Evolutionary conservation across 371 early-diverging fungal species (phyloP).

Genomic region (Actinomucor elegans): DNA sequence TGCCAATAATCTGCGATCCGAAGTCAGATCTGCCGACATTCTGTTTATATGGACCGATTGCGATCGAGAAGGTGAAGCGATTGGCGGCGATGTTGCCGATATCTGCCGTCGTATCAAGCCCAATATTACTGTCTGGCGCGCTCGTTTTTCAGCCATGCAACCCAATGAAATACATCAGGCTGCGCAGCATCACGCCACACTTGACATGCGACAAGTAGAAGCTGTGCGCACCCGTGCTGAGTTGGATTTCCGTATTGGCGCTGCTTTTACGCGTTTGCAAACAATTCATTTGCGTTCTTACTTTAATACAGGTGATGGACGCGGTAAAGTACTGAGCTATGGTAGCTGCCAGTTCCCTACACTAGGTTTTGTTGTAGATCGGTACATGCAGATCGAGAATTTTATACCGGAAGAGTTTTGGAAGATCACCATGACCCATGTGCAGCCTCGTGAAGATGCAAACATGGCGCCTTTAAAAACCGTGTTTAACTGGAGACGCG

Average conservation of each 20-base stretch:
- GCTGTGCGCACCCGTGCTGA: conserved; percentile 94
- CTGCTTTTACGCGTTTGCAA: conserved; percentile 96
- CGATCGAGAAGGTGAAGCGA: conserved; percentile 99
- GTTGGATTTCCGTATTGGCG: conserved; percentile 97
- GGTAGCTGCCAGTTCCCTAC: conserved; percentile 99
- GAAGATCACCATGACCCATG: conserved; percentile 76
- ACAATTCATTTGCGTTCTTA: conserved; percentile 66
- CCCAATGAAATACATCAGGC: conserved; percentile 81
- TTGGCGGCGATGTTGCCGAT: conserved; percentile 86
- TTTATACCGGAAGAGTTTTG: conserved; percentile 95
- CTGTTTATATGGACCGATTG: conserved; percentile 99
- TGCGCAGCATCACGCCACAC: conserved; percentile 64
- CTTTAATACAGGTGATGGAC: neutral
- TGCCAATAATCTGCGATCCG: conserved; percentile 62
- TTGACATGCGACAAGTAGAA: conserved; percentile 78
- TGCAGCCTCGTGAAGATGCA: conserved; percentile 4
- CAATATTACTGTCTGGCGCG: conserved; percentile 69
- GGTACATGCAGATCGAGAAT: conserved; percentile 70
- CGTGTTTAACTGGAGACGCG: conserved; percentile 77
- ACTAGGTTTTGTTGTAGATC: conserved; percentile 98
- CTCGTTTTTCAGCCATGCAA: conserved; percentile 83
- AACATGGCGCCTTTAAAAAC: conserved; percentile 39
- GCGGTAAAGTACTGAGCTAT: conserved; percentile 78
- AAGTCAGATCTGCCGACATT: conserved; percentile 62
- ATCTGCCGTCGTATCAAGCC: conserved; percentile 69